Conservation (phyloP, 257 asterid genomes). For the Solanum arcanum region DNA sequence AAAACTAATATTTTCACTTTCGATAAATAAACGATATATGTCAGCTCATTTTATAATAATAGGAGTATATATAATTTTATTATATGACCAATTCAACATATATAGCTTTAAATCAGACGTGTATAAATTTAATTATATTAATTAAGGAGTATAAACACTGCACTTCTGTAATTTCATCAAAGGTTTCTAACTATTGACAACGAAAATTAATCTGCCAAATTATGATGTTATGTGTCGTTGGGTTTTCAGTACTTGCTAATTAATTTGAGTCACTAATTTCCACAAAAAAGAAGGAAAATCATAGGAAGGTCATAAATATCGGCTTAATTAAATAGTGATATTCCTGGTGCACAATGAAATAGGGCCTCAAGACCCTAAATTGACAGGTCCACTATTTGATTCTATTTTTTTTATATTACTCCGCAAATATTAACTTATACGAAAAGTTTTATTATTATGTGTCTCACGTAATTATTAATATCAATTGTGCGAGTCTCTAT, state of each 20-base stretch:
- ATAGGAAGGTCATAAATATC: neutral
- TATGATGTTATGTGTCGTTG: neutral
- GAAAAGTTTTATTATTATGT: neutral
- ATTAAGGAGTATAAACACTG: no score
- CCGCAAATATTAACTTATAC: neutral
- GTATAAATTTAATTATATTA: no score
- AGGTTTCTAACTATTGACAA: neutral
- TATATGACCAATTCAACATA: no score
- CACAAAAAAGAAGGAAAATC: neutral
- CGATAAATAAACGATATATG: no score
- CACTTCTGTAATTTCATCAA: neutral
- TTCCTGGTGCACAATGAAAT: neutral
- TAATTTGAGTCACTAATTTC: neutral
- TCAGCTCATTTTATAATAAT: rapidly evolving
- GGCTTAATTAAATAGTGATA: neutral
- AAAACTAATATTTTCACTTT: no score
- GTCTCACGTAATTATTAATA: neutral
- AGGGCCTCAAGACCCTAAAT: neutral
- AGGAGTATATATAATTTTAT: no score
- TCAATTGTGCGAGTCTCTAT: neutral
- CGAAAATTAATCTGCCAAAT: neutral
- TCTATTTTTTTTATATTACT: neutral
- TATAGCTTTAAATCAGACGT: no score
- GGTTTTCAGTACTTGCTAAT: neutral
- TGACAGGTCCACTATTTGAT: neutral